Evolutionary conservation across 1,139 yeast genomes (phyloP).

Genomic region (Protomyces lactucae-debilis): DNA sequence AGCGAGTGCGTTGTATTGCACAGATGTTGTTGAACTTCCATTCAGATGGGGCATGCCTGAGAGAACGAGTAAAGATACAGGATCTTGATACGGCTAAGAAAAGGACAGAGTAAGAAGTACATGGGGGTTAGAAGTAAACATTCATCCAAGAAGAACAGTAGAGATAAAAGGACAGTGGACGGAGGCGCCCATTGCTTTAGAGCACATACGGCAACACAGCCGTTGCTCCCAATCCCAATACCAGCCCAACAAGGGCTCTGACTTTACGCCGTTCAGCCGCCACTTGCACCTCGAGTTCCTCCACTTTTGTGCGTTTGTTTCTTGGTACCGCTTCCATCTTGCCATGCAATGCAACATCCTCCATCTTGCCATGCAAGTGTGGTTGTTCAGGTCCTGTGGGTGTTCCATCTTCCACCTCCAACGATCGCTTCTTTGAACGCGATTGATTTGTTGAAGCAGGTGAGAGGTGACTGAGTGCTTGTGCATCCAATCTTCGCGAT

Average conservation of each 20-base stretch:
- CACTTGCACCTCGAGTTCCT: conserved; percentile 27
- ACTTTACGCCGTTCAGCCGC: conserved; percentile 29
- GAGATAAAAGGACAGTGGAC: neutral
- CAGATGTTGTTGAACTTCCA: too few relatives aligned
- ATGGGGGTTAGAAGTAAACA: neutral
- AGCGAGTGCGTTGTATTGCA: too few relatives aligned
- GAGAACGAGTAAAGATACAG: neutral
- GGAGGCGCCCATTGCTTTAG: neutral
- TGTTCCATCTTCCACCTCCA: conserved; percentile 10
- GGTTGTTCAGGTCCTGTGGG: neutral
- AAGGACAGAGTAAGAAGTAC: neutral
- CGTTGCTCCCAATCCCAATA: conserved; percentile 29
- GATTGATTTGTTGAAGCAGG: neutral
- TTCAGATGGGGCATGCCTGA: too few relatives aligned
- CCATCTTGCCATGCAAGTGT: neutral
- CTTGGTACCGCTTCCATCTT: conserved; percentile 2
- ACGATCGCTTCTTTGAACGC: neutral
- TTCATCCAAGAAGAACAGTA: neutral
- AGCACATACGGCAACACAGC: conserved; percentile 26
- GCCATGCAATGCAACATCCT: conserved; percentile 6
- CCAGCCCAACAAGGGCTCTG: conserved; percentile 29
- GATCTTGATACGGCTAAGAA: neutral
- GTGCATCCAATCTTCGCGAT: conserved; percentile 14
- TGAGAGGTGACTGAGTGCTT: neutral
- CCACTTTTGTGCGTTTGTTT: conserved; percentile 22